phyloP scores from a whole-genome alignment of 495 filamentous ascomycete species.

The Penicillium herquei region DNA sequence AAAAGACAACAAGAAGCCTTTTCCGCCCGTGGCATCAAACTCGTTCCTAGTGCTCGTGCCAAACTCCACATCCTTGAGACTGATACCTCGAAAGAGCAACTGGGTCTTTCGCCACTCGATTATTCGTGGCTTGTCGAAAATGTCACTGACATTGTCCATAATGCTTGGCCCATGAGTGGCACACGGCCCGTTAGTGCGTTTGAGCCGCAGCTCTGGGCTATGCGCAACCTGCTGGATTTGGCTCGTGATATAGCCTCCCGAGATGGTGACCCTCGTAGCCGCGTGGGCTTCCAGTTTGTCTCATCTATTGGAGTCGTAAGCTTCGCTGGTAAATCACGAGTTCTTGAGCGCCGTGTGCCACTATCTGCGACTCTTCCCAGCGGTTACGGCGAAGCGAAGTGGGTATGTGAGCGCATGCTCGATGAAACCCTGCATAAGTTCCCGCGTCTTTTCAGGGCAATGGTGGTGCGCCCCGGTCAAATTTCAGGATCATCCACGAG shows the following conservation, averaged over 20 bases:
- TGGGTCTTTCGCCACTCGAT: slow-evolving; percentile 38
- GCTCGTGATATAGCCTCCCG: slow-evolving; percentile 29
- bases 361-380: slow-evolving; percentile 11
- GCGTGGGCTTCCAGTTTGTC: slow-evolving; percentile 36
- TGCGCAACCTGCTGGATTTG: slow-evolving; percentile 38
- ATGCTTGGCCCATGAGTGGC: slow-evolving; percentile 43
- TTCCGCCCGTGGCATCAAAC: not conserved
- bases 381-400: slow-evolving; percentile 52
- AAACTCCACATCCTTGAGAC: slow-evolving; percentile 20
- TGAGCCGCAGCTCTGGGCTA: slow-evolving; percentile 25
- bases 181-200: slow-evolving; percentile 27
- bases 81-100: slow-evolving; percentile 39
- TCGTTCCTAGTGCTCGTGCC: not conserved
- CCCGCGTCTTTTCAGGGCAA: slow-evolving; percentile 10
- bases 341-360: slow-evolving; percentile 22
- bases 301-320: slow-evolving; percentile 56
- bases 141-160: slow-evolving; percentile 40
- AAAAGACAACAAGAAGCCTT: not conserved
- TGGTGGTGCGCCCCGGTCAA: slow-evolving; percentile 44
- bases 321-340: slow-evolving; percentile 30
- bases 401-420: slow-evolving; percentile 42
- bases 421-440: slow-evolving; percentile 27
- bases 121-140: slow-evolving; percentile 7
- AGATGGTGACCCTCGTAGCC: not conserved
- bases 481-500: slow-evolving; percentile 47